Evolutionary conservation across 2,329 filamentous ascomycete species (phyloP).

Genomic region (Aspergillus sclerotialis): DNA sequence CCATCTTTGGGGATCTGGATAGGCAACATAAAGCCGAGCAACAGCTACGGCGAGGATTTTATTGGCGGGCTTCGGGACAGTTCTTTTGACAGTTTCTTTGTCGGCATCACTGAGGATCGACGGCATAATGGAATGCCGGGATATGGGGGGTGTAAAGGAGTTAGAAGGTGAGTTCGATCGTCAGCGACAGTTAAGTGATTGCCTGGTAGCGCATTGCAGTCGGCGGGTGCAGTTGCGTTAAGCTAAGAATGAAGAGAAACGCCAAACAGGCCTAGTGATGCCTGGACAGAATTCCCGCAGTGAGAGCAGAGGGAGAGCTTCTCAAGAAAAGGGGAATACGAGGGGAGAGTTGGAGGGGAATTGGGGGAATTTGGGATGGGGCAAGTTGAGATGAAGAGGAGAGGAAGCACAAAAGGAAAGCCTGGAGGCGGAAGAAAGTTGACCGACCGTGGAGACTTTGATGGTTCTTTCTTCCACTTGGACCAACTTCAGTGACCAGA

Average conservation of each 20-base stretch:
- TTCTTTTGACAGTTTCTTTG: slow-evolving; percentile 92
- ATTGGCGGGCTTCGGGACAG: slow-evolving; percentile 87
- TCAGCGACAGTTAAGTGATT: slow-evolving; percentile 9
- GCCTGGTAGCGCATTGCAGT: slow-evolving; percentile 14
- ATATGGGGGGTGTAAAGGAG: slow-evolving; percentile 2
- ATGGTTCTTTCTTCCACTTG: not conserved
- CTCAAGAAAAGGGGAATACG: not conserved
- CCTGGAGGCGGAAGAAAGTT: not conserved
- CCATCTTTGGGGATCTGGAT: slow-evolving; percentile 82
- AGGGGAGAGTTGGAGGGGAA: not conserved
- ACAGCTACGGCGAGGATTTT: slow-evolving; percentile 97
- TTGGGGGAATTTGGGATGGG: not conserved
- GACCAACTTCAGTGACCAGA: not conserved
- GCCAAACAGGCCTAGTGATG: too few relatives aligned
- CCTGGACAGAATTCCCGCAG: not conserved
- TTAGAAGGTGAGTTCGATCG: slow-evolving; percentile 12
- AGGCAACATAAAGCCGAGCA: slow-evolving; percentile 85
- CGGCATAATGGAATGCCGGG: slow-evolving; percentile 37
- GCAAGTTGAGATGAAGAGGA: not conserved
- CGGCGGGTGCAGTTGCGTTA: not conserved
- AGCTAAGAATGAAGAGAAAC: too few relatives aligned
- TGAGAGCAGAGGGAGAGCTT: not conserved
- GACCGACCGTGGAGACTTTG: not conserved
- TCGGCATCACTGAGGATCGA: slow-evolving; percentile 81
- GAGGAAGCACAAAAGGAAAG: not conserved